These are phyloP conservation scores for Ustilago sp. DNA, from an alignment of 1,284 basidiomycete species.

Conservation along the genomic window DNA sequence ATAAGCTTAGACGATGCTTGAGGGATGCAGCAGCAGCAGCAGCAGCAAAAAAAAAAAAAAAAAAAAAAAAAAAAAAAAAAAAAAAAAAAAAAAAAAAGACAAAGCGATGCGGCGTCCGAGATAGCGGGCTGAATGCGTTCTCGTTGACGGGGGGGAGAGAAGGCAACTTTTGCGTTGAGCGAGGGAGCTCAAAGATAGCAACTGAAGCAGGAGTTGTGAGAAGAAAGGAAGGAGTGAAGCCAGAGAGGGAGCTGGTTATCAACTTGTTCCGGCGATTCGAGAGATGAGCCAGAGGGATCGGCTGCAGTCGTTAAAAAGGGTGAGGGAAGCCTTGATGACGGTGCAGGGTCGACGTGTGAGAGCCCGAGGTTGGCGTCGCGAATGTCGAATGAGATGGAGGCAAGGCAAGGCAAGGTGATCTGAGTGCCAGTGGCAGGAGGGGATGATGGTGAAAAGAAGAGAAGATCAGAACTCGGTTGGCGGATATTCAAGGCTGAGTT, in stretches of 20 bases:
- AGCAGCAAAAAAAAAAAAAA: too few species aligned
- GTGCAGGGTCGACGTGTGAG: slow-evolving; percentile 5
- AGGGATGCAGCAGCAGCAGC: background rate
- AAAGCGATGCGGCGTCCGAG: background rate
- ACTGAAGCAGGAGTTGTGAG: background rate
- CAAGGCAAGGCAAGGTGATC: background rate
- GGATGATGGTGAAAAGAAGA: slow-evolving; percentile 27
- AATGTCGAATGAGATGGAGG: slow-evolving; percentile 11
- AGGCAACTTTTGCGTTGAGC: slow-evolving; percentile 15
- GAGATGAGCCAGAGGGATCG: background rate
- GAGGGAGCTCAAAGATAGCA: slow-evolving; percentile 26
- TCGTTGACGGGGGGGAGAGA: background rate
- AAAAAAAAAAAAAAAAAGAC: background rate
- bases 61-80: too few species aligned
- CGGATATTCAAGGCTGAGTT: background rate
- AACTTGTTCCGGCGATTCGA: background rate
- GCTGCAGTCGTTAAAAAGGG: slow-evolving; percentile 18
- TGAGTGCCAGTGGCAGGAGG: slow-evolving; percentile 9
- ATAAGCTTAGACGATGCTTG: background rate
- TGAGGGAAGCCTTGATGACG: slow-evolving; percentile 53
- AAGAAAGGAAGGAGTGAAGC: slow-evolving; percentile 8
- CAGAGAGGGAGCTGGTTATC: slow-evolving; percentile 32
- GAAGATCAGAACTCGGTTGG: background rate
- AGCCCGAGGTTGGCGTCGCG: background rate
- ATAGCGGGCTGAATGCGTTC: background rate